Conservation (phyloP, 2,329 filamentous ascomycete genomes). For the Plectosphaerella cucumerina region DNA sequence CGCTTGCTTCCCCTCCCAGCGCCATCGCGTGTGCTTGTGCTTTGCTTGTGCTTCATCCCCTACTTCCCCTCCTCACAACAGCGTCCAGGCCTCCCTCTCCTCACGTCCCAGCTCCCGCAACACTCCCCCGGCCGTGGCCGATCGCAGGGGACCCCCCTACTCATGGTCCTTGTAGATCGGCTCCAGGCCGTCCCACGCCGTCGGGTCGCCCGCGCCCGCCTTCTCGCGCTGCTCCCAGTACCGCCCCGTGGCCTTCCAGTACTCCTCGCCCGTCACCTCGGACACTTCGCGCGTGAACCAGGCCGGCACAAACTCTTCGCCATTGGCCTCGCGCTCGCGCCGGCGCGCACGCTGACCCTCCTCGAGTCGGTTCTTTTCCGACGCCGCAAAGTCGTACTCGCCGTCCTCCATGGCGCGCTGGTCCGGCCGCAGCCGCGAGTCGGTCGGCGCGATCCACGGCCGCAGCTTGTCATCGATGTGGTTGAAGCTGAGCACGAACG, state of each 20-base stretch:
- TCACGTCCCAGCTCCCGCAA: neutral
- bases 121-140: neutral
- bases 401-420: slow-evolving; percentile 98
- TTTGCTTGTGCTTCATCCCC: neutral
- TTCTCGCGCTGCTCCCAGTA: slow-evolving; percentile 78
- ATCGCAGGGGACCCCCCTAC: neutral
- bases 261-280: slow-evolving; percentile 79
- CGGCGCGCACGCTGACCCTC: slow-evolving; percentile 81
- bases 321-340: slow-evolving; percentile 66
- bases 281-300: slow-evolving; percentile 79
- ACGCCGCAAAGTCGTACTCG: slow-evolving; percentile 89
- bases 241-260: slow-evolving; percentile 82
- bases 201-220: slow-evolving; percentile 55
- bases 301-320: slow-evolving; percentile 76
- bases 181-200: slow-evolving; percentile 69
- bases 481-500: slow-evolving; percentile 93
- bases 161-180: slow-evolving; percentile 57
- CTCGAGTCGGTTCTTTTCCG: slow-evolving; percentile 91
- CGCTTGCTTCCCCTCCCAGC: neutral
- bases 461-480: slow-evolving; percentile 79
- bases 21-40: too few relatives aligned
- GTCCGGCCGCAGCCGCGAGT: slow-evolving; percentile 88
- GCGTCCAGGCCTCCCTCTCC: neutral
- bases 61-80: neutral
- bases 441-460: slow-evolving; percentile 80